Conservation (phyloP, 2,329 filamentous ascomycete genomes). For the Chlorencoelia australis region DNA sequence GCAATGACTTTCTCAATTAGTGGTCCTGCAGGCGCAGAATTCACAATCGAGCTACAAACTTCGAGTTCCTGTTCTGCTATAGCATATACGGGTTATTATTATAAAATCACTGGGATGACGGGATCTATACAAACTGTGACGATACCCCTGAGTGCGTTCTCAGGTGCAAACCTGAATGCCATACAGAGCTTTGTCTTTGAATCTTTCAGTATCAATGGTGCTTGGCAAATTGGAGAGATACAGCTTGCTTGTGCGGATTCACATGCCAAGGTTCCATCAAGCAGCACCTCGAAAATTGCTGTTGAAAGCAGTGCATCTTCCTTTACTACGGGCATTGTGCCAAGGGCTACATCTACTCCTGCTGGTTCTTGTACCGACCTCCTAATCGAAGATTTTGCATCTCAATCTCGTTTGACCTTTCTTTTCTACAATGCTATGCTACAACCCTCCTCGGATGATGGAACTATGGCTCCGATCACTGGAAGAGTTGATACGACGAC, state of each 20-base stretch:
- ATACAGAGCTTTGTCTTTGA: constrained; percentile 36
- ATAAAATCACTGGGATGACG: constrained; percentile 36
- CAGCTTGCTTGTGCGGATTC: constrained; percentile 33
- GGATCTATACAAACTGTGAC: constrained; percentile 40
- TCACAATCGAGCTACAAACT: constrained; percentile 38
- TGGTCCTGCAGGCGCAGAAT: constrained; percentile 32
- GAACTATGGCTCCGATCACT: constrained; percentile 34
- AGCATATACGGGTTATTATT: constrained; percentile 34
- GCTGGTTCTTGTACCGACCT: constrained; percentile 31
- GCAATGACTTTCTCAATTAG: constrained; percentile 38
- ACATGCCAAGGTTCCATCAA: not conserved
- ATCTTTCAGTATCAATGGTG: constrained; percentile 28
- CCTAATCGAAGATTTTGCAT: constrained; percentile 50
- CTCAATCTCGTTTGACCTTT: constrained; percentile 51
- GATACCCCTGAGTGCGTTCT: constrained; percentile 39
- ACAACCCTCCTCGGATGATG: constrained; percentile 45
- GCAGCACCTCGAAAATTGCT: not conserved
- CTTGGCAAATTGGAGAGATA: constrained; percentile 40
- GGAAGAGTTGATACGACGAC: constrained; percentile 21
- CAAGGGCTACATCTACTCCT: not conserved
- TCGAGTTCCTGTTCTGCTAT: constrained; percentile 33
- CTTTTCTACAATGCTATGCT: constrained; percentile 50
- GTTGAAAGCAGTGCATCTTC: constrained; percentile 1
- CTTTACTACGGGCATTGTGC: not conserved
- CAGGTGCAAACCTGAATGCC: constrained; percentile 39